phyloP scores from a whole-genome alignment of 2,329 filamentous ascomycete species.

The Fusarium anguioides region DNA sequence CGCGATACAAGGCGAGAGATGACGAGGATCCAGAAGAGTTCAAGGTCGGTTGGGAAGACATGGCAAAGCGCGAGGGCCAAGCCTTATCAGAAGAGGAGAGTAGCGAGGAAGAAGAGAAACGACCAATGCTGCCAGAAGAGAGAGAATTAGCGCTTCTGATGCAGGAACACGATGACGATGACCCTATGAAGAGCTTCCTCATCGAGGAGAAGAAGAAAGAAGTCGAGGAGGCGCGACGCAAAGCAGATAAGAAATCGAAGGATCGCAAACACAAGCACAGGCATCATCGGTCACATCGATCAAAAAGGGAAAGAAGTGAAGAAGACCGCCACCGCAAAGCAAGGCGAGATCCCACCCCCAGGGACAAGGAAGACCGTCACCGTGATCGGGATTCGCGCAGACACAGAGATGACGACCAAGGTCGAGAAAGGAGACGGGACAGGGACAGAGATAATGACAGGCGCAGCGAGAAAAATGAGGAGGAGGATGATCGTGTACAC shows the following conservation, averaged over 20 bases:
- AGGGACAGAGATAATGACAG: conserved; percentile 36
- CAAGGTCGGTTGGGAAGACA: conserved; percentile 69
- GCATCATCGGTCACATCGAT: conserved; percentile 60
- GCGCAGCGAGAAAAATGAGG: conserved; percentile 36
- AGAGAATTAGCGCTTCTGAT: conserved; percentile 80
- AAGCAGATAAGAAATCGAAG: conserved; percentile 61
- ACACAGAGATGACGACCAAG: conserved; percentile 46
- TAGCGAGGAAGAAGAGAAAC: conserved; percentile 58
- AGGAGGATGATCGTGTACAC: conserved; percentile 40
- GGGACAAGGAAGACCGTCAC: conserved; percentile 42
- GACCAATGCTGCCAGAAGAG: conserved; percentile 83
- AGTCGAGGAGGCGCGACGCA: conserved; percentile 74
- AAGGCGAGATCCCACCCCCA: conserved; percentile 52
- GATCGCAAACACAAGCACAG: conserved; percentile 60
- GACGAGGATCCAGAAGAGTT: conserved; percentile 75
- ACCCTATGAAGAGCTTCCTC: conserved; percentile 95
- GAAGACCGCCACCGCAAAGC: conserved; percentile 50
- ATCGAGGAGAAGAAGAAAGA: conserved; percentile 93
- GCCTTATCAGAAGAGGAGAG: conserved; percentile 58
- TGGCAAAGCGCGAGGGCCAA: conserved; percentile 63
- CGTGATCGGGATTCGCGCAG: conserved; percentile 47
- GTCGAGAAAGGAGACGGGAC: conserved; percentile 43
- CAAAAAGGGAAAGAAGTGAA: conserved; percentile 49
- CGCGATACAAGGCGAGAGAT: conserved; percentile 88
- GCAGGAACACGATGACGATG: conserved; percentile 88